Conservation (phyloP, 2,329 filamentous ascomycete genomes). For the Hysterium pulicare region DNA sequence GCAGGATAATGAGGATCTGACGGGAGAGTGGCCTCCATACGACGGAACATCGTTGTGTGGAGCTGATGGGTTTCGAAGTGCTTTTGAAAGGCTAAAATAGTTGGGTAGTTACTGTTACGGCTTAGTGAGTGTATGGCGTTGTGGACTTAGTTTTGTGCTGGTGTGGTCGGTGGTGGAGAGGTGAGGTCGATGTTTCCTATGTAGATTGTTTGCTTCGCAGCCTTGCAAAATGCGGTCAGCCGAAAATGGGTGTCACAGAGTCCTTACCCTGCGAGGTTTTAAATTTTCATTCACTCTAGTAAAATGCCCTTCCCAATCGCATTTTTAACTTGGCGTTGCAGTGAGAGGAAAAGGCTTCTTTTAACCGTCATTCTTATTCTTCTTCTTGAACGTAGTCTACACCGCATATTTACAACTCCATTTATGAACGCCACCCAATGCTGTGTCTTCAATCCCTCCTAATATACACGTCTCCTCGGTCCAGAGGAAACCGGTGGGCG, state of each 20-base stretch:
- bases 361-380: too few relatives aligned
- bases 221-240: not conserved
- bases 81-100: not conserved
- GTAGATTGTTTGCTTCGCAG: not conserved
- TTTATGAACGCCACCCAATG: conserved; percentile 30
- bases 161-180: not conserved
- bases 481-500: not conserved
- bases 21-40: conserved; percentile 66
- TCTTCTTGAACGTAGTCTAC: too few relatives aligned
- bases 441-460: conserved; percentile 12
- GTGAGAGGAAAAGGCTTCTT: too few relatives aligned
- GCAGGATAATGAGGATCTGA: conserved; percentile 60
- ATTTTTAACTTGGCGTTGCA: too few relatives aligned
- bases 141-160: too few relatives aligned
- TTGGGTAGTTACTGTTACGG: not conserved
- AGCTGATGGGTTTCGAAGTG: not conserved
- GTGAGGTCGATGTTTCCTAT: not conserved
- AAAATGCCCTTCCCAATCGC: too few relatives aligned
- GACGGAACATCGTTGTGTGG: conserved; percentile 66
- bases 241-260: too few relatives aligned
- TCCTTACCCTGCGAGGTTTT: too few relatives aligned
- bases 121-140: not conserved
- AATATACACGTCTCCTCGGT: conserved; percentile 20
- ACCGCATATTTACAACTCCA: conserved; percentile 10
- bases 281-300: too few relatives aligned